Conservation (phyloP, 148 eudicot genomes). For the Vaccinium darrowii region DNA sequence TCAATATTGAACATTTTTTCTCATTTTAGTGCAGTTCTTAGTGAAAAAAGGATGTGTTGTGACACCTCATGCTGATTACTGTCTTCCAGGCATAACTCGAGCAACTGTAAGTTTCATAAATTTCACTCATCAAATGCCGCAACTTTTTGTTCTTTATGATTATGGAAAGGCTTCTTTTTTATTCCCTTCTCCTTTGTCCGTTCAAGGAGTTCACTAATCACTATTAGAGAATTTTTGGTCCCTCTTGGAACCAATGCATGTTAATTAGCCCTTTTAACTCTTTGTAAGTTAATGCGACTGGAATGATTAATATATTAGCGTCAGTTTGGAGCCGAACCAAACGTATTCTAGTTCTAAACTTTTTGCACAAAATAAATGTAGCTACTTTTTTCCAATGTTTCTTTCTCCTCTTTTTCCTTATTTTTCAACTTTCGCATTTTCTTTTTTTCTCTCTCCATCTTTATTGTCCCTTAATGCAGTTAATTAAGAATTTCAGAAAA, state of each 20-base stretch:
- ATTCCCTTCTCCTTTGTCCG: not conserved
- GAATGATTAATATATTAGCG: not conserved
- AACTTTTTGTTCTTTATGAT: not conserved
- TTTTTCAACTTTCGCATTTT: not conserved
- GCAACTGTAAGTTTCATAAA: conserved; percentile 71
- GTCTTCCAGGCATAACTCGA: conserved; percentile 98
- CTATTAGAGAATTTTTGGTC: not conserved
- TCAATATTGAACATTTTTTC: not conserved
- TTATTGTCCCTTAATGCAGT: not conserved
- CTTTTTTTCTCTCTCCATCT: not conserved
- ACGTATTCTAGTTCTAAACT: not conserved
- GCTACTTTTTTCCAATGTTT: not conserved
- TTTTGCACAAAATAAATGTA: not conserved
- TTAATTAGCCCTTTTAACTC: conserved; percentile 4
- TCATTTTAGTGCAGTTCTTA: conserved; percentile 65
- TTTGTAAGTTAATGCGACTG: not conserved
- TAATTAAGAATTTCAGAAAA: not conserved
- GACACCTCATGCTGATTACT: conserved; percentile 95
- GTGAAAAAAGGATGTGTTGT: conserved; percentile 84
- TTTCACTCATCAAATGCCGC: conserved; percentile 3
- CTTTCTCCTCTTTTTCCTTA: not conserved
- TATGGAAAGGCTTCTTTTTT: not conserved
- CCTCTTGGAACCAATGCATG: conserved; percentile 8
- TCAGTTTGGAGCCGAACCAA: not conserved
- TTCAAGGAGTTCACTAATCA: not conserved